A percentile compares a stretch with the other conserved stretches of the same genome.
These are phyloP conservation scores for Mucor saturninus DNA, from an alignment of 371 early-diverging fungal genomes.

Conservation along the genomic window DNA sequence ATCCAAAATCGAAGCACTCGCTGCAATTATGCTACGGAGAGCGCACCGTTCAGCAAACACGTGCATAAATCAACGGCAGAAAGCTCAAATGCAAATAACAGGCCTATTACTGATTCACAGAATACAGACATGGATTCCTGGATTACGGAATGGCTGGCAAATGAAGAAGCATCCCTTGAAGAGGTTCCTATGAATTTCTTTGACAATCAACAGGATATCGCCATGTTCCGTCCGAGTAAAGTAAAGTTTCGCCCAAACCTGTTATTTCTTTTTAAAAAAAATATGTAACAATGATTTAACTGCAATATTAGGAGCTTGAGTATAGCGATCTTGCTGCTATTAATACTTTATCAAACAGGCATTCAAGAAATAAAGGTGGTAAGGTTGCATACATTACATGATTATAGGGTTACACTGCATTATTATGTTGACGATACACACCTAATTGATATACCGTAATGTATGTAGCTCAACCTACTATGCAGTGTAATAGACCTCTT, in stretches of 20 bases:
- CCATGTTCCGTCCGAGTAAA: not conserved
- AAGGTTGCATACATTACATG: not conserved
- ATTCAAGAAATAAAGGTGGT: not conserved
- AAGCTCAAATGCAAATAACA: not conserved
- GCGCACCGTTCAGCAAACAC: not conserved
- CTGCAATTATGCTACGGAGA: not conserved
- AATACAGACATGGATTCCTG: not conserved
- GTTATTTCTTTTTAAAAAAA: not conserved
- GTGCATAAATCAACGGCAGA: not conserved
- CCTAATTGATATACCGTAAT: not conserved
- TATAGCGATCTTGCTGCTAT: not conserved
- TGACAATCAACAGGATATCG: not conserved
- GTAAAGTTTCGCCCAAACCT: not conserved
- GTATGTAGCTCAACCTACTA: not conserved
- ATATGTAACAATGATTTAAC: not conserved
- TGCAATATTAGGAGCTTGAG: not conserved
- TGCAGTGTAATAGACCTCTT: not conserved
- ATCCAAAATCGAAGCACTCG: not conserved
- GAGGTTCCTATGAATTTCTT: not conserved
- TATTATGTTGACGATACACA: not conserved
- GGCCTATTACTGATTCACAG: not conserved
- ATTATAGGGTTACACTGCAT: not conserved
- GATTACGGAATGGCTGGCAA: slow-evolving; percentile 36
- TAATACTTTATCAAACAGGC: not conserved
- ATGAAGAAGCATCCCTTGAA: slow-evolving; percentile 32